A percentile compares a stretch with the other conserved stretches of the same genome.
phyloP scores from a whole-genome alignment of 148 eudicot species.

The Heliosperma pusillum region DNA sequence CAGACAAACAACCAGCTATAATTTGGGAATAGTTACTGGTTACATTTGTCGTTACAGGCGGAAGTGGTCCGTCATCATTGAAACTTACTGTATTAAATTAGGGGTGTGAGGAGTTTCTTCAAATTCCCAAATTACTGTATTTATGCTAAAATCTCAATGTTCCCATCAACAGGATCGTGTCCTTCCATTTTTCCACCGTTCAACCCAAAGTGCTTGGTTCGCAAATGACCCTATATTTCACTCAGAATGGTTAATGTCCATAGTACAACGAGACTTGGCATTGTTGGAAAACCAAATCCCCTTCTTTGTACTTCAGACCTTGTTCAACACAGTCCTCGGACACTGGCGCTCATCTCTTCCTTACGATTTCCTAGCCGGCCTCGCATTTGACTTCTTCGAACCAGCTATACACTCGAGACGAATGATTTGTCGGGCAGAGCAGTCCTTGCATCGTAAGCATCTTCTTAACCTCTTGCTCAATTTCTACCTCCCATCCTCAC shows the following conservation, averaged over 20 bases:
- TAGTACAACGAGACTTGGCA: constrained; percentile 12
- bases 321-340: constrained; percentile 4
- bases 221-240: constrained; percentile 14
- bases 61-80: too few relatives aligned
- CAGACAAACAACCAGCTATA: too few relatives aligned
- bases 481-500: constrained; percentile 18
- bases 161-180: constrained; percentile 4
- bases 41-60: too few relatives aligned
- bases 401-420: constrained; percentile 18
- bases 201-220: background rate
- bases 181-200: background rate
- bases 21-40: too few relatives aligned
- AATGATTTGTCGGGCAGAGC: background rate
- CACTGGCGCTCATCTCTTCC: background rate
- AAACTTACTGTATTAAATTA: too few relatives aligned
- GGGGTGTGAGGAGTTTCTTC: too few relatives aligned
- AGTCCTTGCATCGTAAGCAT: constrained; percentile 14
- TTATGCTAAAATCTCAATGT: background rate
- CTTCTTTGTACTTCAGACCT: constrained; percentile 7
- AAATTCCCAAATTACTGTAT: too few relatives aligned
- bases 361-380: constrained; percentile 11
- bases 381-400: constrained; percentile 13
- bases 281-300: constrained; percentile 16
- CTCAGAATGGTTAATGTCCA: constrained; percentile 12
- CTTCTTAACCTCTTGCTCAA: constrained; percentile 14